Evolutionary conservation across 2,329 filamentous ascomycete species (phyloP).

Genomic region (Ophiostoma quercus): DNA sequence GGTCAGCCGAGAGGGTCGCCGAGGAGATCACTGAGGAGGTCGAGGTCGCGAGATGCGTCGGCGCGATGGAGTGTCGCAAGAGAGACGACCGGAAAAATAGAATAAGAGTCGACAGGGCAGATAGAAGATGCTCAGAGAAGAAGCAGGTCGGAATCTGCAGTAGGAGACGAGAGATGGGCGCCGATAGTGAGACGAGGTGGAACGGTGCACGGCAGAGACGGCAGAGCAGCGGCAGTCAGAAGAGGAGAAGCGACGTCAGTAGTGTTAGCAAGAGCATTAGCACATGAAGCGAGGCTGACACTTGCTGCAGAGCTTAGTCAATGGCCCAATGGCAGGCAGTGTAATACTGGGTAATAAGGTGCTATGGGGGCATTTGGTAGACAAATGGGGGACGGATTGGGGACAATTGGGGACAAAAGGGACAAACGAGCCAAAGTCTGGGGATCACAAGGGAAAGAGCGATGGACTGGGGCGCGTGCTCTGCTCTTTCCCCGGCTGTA

Average conservation of each 20-base stretch:
- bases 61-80: constrained; percentile 7
- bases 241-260: background rate
- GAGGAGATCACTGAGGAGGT: background rate
- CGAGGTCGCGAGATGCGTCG: background rate
- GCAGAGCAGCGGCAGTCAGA: too few relatives aligned
- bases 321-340: background rate
- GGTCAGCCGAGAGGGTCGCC: background rate
- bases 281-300: constrained; percentile 14
- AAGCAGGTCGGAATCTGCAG: background rate
- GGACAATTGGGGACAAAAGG: background rate
- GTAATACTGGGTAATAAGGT: background rate
- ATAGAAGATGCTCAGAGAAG: background rate
- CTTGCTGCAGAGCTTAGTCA: background rate
- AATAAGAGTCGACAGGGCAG: background rate
- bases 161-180: background rate
- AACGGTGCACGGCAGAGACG: background rate
- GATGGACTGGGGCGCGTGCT: constrained; percentile 10
- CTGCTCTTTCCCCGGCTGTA: background rate
- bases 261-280: background rate
- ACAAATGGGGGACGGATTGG: background rate
- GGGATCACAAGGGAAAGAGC: constrained; percentile 20
- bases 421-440: background rate
- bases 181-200: background rate
- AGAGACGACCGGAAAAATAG: constrained; percentile 11
- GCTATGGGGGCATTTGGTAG: background rate